A percentile compares a stretch with the other conserved stretches of the same genome.
Conservation (phyloP, 495 filamentous ascomycete species). For the Pseudotulostoma volvatum region DNA sequence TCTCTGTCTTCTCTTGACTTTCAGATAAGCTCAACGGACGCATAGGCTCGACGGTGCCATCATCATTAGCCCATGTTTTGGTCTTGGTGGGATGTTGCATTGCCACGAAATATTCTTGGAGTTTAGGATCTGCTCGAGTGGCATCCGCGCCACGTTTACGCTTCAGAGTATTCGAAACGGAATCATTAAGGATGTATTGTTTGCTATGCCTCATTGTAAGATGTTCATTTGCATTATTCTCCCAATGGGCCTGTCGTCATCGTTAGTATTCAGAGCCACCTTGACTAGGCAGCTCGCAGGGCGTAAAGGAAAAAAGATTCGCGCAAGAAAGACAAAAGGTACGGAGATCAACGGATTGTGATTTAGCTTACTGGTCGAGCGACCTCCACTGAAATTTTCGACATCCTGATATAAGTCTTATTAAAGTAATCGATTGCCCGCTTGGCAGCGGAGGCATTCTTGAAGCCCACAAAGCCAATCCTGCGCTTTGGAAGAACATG, state of each 20-base stretch:
- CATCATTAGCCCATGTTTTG: constrained; percentile 49
- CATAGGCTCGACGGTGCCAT: constrained; percentile 23
- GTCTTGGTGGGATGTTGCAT: constrained; percentile 57
- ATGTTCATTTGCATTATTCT: neutral
- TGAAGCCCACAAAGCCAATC: constrained; percentile 95
- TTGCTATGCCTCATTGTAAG: constrained; percentile 1
- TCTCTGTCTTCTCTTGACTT: constrained; percentile 12
- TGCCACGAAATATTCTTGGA: constrained; percentile 73
- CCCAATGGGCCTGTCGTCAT: constrained; percentile 1
- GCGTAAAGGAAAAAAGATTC: constrained; percentile 9
- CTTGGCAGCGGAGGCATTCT: constrained; percentile 58
- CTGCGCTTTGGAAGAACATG: constrained; percentile 75
- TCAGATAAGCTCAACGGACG: neutral
- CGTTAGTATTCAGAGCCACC: constrained; percentile 21
- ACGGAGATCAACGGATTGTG: neutral
- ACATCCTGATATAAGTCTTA: constrained; percentile 87
- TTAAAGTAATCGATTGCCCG: constrained; percentile 89
- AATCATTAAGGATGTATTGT: constrained; percentile 9
- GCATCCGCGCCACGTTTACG: constrained; percentile 36
- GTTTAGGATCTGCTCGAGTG: constrained; percentile 48
- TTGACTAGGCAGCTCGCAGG: constrained; percentile 29
- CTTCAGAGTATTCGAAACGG: constrained; percentile 23
- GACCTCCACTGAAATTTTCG: constrained; percentile 82
- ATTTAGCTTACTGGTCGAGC: constrained; percentile 60
- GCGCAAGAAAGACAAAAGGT: constrained; percentile 1